A percentile compares a stretch with the other conserved stretches of the same genome.
Evolutionary conservation across 164 flowering plant species (phyloP).

Genomic region (Annona cherimola): DNA sequence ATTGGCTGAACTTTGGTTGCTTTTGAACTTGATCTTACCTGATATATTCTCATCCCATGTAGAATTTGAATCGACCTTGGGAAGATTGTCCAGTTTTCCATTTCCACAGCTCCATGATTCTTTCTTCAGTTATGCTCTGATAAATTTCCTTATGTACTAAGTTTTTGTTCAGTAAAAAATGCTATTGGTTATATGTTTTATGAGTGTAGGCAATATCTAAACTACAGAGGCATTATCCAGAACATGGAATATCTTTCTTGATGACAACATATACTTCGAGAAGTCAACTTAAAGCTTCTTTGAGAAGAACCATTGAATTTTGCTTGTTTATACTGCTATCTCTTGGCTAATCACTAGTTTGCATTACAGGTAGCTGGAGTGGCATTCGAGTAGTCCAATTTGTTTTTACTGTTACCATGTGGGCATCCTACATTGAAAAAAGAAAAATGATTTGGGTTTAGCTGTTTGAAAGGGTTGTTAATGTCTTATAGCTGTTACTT

Average conservation of each 20-base stretch:
- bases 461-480: too few relatives aligned
- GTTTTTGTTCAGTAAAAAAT: not conserved
- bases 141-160: conserved; percentile 1
- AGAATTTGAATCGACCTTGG: conserved; percentile 67
- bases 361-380: not conserved
- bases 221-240: conserved; percentile 36
- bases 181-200: not conserved
- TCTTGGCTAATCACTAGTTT: not conserved
- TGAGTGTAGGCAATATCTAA: conserved; percentile 71
- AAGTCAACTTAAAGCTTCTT: not conserved
- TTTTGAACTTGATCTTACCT: conserved; percentile 88
- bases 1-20: conserved; percentile 96
- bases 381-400: not conserved
- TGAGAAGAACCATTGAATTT: not conserved
- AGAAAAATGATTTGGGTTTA: too few relatives aligned
- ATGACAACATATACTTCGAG: not conserved
- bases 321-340: not conserved
- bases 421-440: too few relatives aligned
- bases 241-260: not conserved
- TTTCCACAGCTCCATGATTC: not conserved
- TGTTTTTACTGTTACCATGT: too few relatives aligned
- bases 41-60: conserved; percentile 85
- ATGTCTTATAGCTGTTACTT: too few relatives aligned
- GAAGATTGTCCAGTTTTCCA: not conserved
- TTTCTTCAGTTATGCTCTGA: not conserved